Evolutionary conservation across 192 early-diverging fungal genomes (phyloP).

Genomic region (Backusella parvicylindrica): DNA sequence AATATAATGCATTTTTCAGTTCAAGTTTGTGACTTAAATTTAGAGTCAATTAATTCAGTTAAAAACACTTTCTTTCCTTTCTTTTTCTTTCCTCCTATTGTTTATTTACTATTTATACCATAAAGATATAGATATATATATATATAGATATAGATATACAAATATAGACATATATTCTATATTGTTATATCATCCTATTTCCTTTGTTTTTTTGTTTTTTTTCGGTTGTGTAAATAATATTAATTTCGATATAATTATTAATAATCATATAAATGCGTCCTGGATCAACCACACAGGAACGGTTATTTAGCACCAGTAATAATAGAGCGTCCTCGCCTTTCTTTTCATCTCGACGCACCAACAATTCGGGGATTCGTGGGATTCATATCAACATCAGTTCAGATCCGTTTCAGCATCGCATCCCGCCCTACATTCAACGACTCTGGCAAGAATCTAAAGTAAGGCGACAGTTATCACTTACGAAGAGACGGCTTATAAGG

Average conservation of each 20-base stretch:
- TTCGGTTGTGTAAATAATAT: neutral
- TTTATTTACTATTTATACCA: too few species aligned
- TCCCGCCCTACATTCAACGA: slow-evolving; percentile 31
- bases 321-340: neutral
- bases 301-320: neutral
- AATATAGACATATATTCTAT: neutral
- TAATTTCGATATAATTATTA: neutral
- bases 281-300: neutral
- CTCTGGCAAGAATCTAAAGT: slow-evolving; percentile 33
- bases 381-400: slow-evolving; percentile 40
- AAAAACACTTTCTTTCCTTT: too few species aligned
- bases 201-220: neutral
- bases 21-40: too few species aligned
- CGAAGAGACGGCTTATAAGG: neutral
- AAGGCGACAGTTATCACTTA: neutral
- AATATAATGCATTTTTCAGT: too few species aligned
- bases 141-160: neutral
- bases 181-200: neutral
- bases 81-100: too few species aligned
- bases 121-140: too few species aligned
- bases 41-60: too few species aligned
- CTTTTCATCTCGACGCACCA: neutral
- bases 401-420: slow-evolving; percentile 38
- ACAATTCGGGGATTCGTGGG: slow-evolving; percentile 7
- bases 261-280: neutral